Evolutionary conservation across 2,329 filamentous ascomycete species (phyloP), one percentile per base, ranked within the genome.

Genomic region (Fonsecaea nubica): DNA sequence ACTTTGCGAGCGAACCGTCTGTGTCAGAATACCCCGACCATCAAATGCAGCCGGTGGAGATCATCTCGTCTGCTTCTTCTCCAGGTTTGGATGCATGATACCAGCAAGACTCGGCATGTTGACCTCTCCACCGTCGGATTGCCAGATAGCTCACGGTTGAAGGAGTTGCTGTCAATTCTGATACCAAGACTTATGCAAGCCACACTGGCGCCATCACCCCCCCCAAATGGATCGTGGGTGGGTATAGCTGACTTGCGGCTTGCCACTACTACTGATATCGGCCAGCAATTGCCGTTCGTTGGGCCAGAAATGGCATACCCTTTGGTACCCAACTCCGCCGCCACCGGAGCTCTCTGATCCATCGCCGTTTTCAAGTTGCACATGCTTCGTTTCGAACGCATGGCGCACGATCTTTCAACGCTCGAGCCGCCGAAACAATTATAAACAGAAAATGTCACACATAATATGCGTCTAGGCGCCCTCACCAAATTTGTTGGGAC

Each of bases 131-230:
- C 62, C 12, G 21, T 18, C 32, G n/a, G 32, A 25, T 6, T 25
- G 58, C 8, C 25, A 15, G n/a, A 45, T 21, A 25, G 58, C 50
- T 56, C 36, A 25, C 15, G 13, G 33, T 15, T 25, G 8, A 30
- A 25, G 25, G 8, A 55, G 15, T 21, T 59, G 36, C 30, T 63
- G 25, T 33, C 33, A 18, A 10, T 18, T 50, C 25, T 38, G 62
- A 52, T 63, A 50, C 54, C 55, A 42, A 48, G 45, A 25, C 62
- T 64, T 65, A 62, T 65, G 58, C 63, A 65, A 65, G 63, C 58
- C 63, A 65, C 58, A 35, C 42, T 60, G 62, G 38, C 62, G 62
- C 62, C 62, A 56, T 64, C 18, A 36, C 40, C 15, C 18, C 18
- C 21, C 52, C 33, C 54, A 25, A 25, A 25, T 25, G 25, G 25